Conservation (phyloP, 2,329 filamentous ascomycete genomes). For the Hypomyces rosellus region DNA sequence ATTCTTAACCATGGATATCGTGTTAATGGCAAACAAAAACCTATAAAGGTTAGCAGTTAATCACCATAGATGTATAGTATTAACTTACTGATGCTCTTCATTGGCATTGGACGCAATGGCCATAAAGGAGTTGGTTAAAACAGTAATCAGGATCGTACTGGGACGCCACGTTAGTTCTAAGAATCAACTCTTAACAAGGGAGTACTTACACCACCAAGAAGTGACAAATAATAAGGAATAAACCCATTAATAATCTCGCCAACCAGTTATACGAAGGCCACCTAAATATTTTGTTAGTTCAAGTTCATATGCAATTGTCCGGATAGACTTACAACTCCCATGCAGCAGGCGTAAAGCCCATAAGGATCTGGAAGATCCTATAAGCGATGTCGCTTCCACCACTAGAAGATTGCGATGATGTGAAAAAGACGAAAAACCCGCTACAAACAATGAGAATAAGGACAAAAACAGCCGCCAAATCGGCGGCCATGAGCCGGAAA, state of each 20-base stretch:
- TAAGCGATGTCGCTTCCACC: conserved; percentile 74
- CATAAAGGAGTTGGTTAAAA: conserved; percentile 96
- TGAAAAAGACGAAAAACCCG: conserved; percentile 94
- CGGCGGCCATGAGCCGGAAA: conserved; percentile 88
- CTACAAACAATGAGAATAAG: conserved; percentile 84
- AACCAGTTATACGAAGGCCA: conserved; percentile 72
- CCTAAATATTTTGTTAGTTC: conserved; percentile 22
- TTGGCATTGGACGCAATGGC: conserved; percentile 87
- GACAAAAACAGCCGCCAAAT: conserved; percentile 77
- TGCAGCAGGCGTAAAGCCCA: conserved; percentile 92
- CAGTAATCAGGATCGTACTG: conserved; percentile 83
- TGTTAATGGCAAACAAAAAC: conserved; percentile 93
- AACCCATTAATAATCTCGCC: conserved; percentile 65
- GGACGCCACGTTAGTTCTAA: neutral
- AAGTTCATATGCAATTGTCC: neutral
- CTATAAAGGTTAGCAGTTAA: conserved; percentile 23
- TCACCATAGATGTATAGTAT: accelerated
- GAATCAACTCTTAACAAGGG: neutral
- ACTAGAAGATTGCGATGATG: conserved; percentile 66
- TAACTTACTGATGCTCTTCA: conserved; percentile 69
- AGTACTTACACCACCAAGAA: conserved; percentile 71
- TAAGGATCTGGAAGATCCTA: conserved; percentile 85
- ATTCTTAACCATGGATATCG: conserved; percentile 98
- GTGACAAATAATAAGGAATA: conserved; percentile 92
- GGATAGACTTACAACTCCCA: conserved; percentile 67